phyloP scores from a whole-genome alignment of 2,329 filamentous ascomycete species.

The Nemania sp. region DNA sequence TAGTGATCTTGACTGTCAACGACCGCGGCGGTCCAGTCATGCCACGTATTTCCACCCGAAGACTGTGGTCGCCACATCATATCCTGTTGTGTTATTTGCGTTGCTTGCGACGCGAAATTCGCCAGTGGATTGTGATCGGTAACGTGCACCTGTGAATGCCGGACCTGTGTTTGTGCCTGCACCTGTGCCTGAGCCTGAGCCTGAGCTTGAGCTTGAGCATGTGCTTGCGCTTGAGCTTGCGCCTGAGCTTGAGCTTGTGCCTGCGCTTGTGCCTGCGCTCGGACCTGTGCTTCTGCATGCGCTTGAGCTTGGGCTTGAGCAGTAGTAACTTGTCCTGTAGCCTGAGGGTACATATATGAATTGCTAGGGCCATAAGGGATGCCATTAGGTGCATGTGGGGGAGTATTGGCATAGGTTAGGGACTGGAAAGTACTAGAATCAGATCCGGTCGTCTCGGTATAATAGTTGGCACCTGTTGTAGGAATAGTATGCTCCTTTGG shows the following conservation, averaged over 20 bases:
- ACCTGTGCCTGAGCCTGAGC: constrained; percentile 35
- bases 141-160: constrained; percentile 36
- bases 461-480: constrained; percentile 45
- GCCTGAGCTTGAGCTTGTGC: constrained; percentile 43
- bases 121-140: constrained; percentile 47
- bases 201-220: constrained; percentile 41
- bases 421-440: constrained; percentile 47
- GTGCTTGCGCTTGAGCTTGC: constrained; percentile 47
- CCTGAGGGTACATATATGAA: constrained; percentile 48
- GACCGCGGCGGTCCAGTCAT: constrained; percentile 66
- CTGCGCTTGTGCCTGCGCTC: constrained; percentile 34
- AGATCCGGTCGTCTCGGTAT: constrained; percentile 42
- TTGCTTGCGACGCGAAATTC: constrained; percentile 48
- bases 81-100: constrained; percentile 48
- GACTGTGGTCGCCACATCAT: constrained; percentile 49
- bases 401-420: constrained; percentile 45
- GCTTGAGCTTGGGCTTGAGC: constrained; percentile 42
- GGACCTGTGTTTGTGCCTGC: constrained; percentile 39
- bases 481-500: constrained; percentile 45
- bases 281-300: constrained; percentile 45
- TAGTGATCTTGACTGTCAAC: constrained; percentile 63
- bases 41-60: constrained; percentile 61
- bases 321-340: constrained; percentile 45
- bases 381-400: constrained; percentile 41
- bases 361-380: constrained; percentile 47